Evolutionary conservation across 176 grass and related monocot genomes (phyloP).

Genomic region (Aegilops longissima): DNA sequence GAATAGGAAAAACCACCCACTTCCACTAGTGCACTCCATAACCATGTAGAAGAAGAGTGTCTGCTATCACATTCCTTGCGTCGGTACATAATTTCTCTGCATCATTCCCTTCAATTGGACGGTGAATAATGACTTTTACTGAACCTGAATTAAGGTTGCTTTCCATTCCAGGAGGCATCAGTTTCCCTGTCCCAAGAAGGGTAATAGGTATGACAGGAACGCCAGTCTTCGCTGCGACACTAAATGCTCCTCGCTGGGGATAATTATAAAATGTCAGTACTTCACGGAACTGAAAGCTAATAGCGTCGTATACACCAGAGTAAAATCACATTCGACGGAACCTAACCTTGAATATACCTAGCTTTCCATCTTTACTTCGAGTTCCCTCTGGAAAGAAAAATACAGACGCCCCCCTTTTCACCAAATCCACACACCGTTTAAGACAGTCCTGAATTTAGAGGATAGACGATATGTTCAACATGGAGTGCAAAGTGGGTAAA

Average conservation of each 20-base stretch:
- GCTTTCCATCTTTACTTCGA: conserved; percentile 85
- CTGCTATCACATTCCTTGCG: conserved; percentile 69
- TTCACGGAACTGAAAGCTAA: neutral
- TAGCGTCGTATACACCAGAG: neutral
- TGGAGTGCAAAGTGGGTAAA: conserved; percentile 5
- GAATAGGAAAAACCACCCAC: conserved; percentile 1
- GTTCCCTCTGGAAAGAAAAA: conserved; percentile 99
- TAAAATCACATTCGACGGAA: neutral
- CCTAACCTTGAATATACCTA: conserved; percentile 92
- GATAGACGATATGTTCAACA: neutral
- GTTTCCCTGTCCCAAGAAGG: conserved; percentile 77
- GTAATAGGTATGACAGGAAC: conserved; percentile 84
- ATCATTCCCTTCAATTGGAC: conserved; percentile 59
- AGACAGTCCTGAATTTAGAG: conserved; percentile 75
- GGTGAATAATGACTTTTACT: conserved; percentile 88
- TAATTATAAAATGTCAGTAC: conserved; percentile 22
- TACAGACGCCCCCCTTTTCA: conserved; percentile 78
- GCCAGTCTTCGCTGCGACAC: conserved; percentile 79
- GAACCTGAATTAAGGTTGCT: conserved; percentile 67
- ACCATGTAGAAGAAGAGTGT: conserved; percentile 66
- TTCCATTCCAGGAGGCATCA: conserved; percentile 95
- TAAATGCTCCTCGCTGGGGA: conserved; percentile 89
- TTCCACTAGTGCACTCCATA: conserved; percentile 57
- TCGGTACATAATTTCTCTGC: conserved; percentile 62
- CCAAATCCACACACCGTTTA: conserved; percentile 77